A percentile compares a stretch with the other conserved stretches of the same genome.
Conservation (phyloP, 768 basidiomycete genomes). For the Amanita muscaria region DNA sequence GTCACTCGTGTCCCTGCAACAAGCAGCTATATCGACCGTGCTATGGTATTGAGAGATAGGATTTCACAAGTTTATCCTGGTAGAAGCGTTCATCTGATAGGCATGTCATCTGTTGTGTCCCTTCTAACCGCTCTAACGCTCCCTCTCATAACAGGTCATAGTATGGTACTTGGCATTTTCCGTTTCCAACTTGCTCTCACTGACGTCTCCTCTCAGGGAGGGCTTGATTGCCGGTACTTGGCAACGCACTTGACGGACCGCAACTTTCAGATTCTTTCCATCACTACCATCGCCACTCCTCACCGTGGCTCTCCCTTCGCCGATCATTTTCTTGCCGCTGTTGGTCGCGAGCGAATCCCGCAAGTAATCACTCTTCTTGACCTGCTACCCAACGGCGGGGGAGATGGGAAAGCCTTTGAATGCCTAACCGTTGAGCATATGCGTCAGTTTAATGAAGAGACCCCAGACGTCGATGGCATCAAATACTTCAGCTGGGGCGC, state of each 20-base stretch:
- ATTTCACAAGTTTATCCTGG: conserved; percentile 79
- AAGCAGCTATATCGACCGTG: conserved; percentile 79
- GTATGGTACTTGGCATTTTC: conserved; percentile 44
- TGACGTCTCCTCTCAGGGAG: conserved; percentile 41
- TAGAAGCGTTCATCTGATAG: conserved; percentile 80
- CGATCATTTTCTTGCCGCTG: conserved; percentile 73
- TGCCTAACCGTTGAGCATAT: conserved; percentile 79
- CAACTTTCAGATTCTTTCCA: conserved; percentile 72
- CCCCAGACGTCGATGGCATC: conserved; percentile 70
- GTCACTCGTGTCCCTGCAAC: conserved; percentile 93
- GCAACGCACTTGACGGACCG: conserved; percentile 69
- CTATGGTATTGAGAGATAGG: conserved; percentile 77
- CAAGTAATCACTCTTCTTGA: conserved; percentile 69
- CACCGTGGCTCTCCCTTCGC: conserved; percentile 93
- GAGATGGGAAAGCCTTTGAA: conserved; percentile 92
- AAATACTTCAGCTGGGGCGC: conserved; percentile 97
- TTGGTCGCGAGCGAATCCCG: conserved; percentile 61
- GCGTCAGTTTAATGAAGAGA: conserved; percentile 81
- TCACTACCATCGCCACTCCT: conserved; percentile 93
- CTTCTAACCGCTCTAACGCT: conserved; percentile 5
- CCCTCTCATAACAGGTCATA: conserved; percentile 50
- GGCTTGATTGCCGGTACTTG: conserved; percentile 87
- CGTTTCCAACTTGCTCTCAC: not conserved
- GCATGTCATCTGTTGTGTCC: conserved; percentile 22
- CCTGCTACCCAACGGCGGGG: conserved; percentile 83